Conservation (phyloP, 192 early-diverging fungal species). For the Gryganskiella cystojenkinii region DNA sequence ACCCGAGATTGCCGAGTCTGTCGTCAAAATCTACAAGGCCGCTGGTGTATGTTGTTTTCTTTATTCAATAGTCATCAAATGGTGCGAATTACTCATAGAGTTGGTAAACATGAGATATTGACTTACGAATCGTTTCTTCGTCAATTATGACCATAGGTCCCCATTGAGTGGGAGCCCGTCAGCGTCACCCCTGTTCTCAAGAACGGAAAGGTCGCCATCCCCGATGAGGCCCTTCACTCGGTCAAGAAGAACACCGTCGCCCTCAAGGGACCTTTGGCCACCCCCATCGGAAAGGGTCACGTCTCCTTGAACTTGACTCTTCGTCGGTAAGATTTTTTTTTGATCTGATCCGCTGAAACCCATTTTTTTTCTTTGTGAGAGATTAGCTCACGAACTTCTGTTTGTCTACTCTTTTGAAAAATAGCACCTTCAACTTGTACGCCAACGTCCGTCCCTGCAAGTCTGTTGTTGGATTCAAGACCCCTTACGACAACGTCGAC, state of each 20-base stretch:
- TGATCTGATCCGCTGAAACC: neutral
- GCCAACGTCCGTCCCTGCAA: conserved; percentile 99
- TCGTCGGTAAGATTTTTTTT: conserved; percentile 63
- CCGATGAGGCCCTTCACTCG: conserved; percentile 89
- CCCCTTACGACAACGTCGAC: conserved; percentile 96
- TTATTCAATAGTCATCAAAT: neutral
- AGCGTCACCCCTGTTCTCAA: conserved; percentile 93
- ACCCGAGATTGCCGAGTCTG: conserved; percentile 95
- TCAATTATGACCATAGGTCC: conserved; percentile 67
- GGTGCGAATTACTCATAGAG: neutral
- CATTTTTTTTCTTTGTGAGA: neutral
- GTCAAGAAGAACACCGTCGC: conserved; percentile 97
- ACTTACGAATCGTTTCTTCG: neutral
- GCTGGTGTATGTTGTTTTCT: conserved; percentile 73
- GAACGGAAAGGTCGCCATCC: conserved; percentile 94
- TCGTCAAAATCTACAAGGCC: conserved; percentile 92
- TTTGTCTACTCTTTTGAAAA: neutral
- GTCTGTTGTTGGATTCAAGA: conserved; percentile 96
- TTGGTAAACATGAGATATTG: neutral
- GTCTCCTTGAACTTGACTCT: conserved; percentile 93
- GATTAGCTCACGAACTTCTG: neutral
- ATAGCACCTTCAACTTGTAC: conserved; percentile 95
- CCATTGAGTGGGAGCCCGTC: conserved; percentile 96
- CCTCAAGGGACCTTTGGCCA: conserved; percentile 96
- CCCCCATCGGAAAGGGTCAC: conserved; percentile 99